Evolutionary conservation across 768 basidiomycete genomes (phyloP).

Genomic region (Pulveroboletus sp.): DNA sequence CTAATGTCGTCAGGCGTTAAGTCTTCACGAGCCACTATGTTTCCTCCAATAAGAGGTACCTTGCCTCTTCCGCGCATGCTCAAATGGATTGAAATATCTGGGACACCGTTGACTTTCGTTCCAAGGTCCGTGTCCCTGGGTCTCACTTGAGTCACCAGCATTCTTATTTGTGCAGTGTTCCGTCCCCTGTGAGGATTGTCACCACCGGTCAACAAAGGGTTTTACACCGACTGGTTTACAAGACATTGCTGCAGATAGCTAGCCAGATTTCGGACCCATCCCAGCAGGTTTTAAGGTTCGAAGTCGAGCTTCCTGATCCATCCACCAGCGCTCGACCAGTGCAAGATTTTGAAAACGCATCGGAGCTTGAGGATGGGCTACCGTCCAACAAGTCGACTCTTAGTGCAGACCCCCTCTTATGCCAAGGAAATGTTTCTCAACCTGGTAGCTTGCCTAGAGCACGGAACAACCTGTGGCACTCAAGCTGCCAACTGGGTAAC

Average conservation of each 20-base stretch:
- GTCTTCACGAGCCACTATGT: conserved; percentile 35
- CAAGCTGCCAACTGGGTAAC: conserved; percentile 34
- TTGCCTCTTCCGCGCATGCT: conserved; percentile 39
- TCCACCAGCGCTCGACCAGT: background rate
- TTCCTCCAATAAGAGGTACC: conserved; percentile 44
- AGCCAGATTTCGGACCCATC: conserved; percentile 5
- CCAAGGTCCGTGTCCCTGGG: conserved; percentile 39
- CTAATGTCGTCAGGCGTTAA: conserved; percentile 40
- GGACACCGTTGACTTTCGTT: conserved; percentile 40
- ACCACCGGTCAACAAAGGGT: conserved; percentile 30
- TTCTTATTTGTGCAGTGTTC: conserved; percentile 32
- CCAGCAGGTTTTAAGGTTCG: conserved; percentile 35
- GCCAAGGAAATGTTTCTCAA: background rate
- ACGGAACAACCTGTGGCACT: background rate
- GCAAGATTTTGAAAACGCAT: background rate
- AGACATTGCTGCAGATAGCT: conserved; percentile 23
- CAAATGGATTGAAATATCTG: conserved; percentile 39
- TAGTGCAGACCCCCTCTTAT: background rate
- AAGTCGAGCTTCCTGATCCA: conserved; percentile 29
- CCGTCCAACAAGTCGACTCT: background rate
- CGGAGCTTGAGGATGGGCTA: background rate
- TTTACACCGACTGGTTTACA: conserved; percentile 49
- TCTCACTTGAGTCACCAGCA: background rate
- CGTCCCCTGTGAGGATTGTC: conserved; percentile 31
- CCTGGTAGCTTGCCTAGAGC: background rate